phyloP scores from a whole-genome alignment of 129 eudicot species.

The Artemisia tridentata region DNA sequence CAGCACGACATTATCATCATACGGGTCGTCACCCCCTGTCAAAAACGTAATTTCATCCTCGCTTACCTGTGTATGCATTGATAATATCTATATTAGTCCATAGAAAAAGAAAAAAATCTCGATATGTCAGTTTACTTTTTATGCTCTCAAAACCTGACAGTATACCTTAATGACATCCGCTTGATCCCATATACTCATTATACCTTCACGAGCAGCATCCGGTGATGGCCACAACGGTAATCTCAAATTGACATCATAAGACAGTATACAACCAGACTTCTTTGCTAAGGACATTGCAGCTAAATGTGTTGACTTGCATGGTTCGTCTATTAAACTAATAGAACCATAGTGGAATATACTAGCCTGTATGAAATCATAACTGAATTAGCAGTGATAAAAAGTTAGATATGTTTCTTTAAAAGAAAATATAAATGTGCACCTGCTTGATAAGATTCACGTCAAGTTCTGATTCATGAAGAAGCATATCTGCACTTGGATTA shows the following conservation, averaged over 20 bases:
- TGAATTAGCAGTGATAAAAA: background rate
- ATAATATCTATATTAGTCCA: background rate
- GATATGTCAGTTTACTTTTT: background rate
- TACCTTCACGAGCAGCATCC: conserved; percentile 52
- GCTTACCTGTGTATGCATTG: conserved; percentile 31
- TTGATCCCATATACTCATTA: conserved; percentile 66
- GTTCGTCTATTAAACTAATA: conserved; percentile 59
- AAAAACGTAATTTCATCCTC: conserved; percentile 62
- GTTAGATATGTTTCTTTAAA: background rate
- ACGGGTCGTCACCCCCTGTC: conserved; percentile 40
- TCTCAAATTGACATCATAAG: conserved; percentile 60
- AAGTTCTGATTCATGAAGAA: conserved; percentile 58
- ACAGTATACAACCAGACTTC: conserved; percentile 53
- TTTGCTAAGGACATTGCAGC: conserved; percentile 59
- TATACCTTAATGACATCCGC: conserved; percentile 62
- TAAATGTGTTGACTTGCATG: conserved; percentile 58
- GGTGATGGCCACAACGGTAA: conserved; percentile 64
- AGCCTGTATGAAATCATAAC: conserved; percentile 34
- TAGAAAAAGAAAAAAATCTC: background rate
- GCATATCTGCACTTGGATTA: conserved; percentile 72
- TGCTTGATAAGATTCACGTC: conserved; percentile 47
- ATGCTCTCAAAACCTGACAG: background rate
- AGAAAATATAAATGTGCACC: conserved; percentile 30
- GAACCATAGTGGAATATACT: conserved; percentile 62
- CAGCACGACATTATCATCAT: conserved; percentile 44